Conservation (phyloP, 306 rosid genomes). For the Amphicarpaea edgeworthii region DNA sequence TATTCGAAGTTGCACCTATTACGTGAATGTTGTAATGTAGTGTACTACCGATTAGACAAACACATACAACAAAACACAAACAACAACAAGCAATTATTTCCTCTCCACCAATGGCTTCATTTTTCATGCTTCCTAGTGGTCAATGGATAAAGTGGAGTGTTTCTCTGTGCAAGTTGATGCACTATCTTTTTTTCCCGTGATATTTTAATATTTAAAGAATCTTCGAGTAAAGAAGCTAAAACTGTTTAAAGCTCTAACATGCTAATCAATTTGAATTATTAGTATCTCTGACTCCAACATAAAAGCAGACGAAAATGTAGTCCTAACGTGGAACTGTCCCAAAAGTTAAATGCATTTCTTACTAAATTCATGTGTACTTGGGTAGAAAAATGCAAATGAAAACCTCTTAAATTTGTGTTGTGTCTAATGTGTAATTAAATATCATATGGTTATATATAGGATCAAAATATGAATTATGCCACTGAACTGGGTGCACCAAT, state of each 20-base stretch:
- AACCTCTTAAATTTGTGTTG: too few species aligned
- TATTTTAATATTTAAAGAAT: neutral
- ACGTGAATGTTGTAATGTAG: constrained; percentile 7
- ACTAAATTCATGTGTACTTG: neutral
- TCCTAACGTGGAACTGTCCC: neutral
- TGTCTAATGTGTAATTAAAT: neutral
- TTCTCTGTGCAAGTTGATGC: neutral
- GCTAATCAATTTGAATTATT: neutral
- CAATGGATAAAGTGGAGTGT: neutral
- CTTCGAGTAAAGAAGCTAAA: neutral
- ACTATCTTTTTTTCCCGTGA: neutral
- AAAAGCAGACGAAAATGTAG: neutral
- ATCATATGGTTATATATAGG: neutral
- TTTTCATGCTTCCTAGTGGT: neutral
- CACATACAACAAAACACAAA: constrained; percentile 14
- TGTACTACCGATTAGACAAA: constrained; percentile 10
- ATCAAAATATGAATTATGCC: neutral
- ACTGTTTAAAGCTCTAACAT: neutral
- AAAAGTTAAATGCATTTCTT: neutral
- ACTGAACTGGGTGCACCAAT: too few species aligned
- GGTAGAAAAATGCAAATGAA: neutral
- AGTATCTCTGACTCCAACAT: neutral
- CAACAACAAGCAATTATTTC: constrained; percentile 18
- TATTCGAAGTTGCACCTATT: constrained; percentile 20
- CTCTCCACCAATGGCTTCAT: neutral